Conservation (phyloP, 805 yeast genomes). For the Sugiyamaella smithiae region DNA sequence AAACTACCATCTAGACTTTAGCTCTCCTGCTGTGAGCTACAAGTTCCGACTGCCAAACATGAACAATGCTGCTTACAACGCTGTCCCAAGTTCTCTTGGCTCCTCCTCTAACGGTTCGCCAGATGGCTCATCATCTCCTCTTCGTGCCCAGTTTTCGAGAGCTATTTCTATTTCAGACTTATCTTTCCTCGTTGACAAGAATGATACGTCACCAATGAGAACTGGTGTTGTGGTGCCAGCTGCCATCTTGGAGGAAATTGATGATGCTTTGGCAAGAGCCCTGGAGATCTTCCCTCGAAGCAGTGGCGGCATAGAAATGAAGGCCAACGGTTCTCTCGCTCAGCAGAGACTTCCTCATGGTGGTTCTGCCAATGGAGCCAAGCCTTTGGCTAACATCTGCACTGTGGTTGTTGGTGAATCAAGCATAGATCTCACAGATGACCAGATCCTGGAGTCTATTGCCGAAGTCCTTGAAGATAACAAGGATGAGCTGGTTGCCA, state of each 20-base stretch:
- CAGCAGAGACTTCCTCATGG: conserved; percentile 42
- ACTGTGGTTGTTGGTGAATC: conserved; percentile 72
- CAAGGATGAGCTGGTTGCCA: conserved; percentile 64
- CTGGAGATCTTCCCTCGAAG: conserved; percentile 61
- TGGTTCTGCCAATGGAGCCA: conserved; percentile 16
- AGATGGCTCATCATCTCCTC: conserved; percentile 21
- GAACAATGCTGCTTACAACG: conserved; percentile 68
- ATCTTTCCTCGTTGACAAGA: conserved; percentile 72
- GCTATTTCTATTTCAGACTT: conserved; percentile 92
- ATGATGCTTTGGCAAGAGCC: conserved; percentile 73
- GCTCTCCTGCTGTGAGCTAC: conserved; percentile 75
- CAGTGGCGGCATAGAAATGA: conserved; percentile 38
- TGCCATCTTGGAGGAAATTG: conserved; percentile 83
- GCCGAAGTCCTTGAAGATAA: conserved; percentile 62
- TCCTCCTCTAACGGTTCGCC: conserved; percentile 44
- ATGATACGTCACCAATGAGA: conserved; percentile 65
- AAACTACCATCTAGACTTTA: conserved; percentile 50
- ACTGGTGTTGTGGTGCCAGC: conserved; percentile 82
- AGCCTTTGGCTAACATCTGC: conserved; percentile 66
- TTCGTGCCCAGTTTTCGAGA: conserved; percentile 36
- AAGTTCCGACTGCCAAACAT: conserved; percentile 78
- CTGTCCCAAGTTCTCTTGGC: conserved; percentile 34
- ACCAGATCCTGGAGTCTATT: conserved; percentile 61
- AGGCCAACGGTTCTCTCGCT: conserved; percentile 42
- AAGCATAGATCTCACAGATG: conserved; percentile 73